Evolutionary conservation across 2,329 filamentous ascomycete species (phyloP).

Genomic region (Trichoderma breve): DNA sequence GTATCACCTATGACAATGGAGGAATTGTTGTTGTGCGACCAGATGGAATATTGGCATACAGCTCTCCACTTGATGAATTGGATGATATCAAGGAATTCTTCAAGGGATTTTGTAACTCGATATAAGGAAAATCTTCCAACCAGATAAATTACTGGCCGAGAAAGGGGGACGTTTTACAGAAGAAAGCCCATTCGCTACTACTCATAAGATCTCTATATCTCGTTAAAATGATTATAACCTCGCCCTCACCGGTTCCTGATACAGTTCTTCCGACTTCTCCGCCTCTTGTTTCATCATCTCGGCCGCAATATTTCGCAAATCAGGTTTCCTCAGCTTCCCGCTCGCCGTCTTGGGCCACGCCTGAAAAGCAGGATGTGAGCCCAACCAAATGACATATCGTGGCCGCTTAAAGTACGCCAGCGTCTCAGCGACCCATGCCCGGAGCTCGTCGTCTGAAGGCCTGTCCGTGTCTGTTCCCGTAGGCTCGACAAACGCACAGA

Average conservation of each 20-base stretch:
- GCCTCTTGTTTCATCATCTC: neutral
- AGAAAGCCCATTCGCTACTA: too few relatives aligned
- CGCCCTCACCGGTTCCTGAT: neutral
- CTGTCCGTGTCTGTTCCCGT: neutral
- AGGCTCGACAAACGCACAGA: slow-evolving; percentile 65
- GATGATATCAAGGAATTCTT: too few relatives aligned
- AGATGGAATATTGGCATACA: too few relatives aligned
- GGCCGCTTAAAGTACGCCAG: slow-evolving; percentile 3
- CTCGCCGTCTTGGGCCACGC: slow-evolving; percentile 5
- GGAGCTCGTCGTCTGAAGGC: neutral
- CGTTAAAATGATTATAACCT: neutral
- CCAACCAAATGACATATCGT: neutral
- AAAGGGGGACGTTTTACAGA: too few relatives aligned
- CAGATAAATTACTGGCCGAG: too few relatives aligned
- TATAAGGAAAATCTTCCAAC: too few relatives aligned
- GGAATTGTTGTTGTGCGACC: too few relatives aligned
- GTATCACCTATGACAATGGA: too few relatives aligned
- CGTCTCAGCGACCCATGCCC: neutral
- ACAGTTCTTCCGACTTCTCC: neutral
- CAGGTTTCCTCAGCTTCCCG: neutral
- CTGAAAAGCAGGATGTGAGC: neutral
- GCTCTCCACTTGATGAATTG: too few relatives aligned
- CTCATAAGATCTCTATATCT: neutral
- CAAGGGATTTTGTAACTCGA: too few relatives aligned
- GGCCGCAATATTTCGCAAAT: neutral